These are phyloP conservation scores for Epichloe scottii DNA, from an alignment of 2,329 filamentous ascomycete species.

Conservation along the genomic window DNA sequence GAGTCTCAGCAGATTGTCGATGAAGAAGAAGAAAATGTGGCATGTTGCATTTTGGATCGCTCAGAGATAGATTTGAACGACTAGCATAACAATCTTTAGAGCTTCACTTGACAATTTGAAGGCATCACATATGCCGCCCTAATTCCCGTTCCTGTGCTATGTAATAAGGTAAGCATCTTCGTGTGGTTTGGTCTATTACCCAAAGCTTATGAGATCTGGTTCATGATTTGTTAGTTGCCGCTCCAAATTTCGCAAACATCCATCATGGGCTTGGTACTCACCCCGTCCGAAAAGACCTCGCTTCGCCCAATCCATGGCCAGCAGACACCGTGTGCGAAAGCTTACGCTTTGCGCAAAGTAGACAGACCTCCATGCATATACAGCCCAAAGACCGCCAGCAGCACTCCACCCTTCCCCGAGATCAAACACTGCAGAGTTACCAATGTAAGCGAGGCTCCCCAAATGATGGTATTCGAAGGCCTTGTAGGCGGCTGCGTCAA, in stretches of 20 bases:
- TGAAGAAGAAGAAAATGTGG: too few relatives aligned
- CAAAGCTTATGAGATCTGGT: slow-evolving; percentile 41
- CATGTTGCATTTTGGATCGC: too few relatives aligned
- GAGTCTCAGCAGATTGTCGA: not conserved
- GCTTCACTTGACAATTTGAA: too few relatives aligned
- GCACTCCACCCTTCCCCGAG: slow-evolving; percentile 64
- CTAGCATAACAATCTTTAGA: too few relatives aligned
- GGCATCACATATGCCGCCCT: not conserved
- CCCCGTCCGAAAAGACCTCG: slow-evolving; percentile 88
- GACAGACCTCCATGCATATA: slow-evolving; percentile 90
- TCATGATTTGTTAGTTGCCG: not conserved
- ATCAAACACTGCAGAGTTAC: slow-evolving; percentile 93
- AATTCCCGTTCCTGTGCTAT: not conserved
- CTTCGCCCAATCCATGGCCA: slow-evolving; percentile 99
- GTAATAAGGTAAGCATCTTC: not conserved
- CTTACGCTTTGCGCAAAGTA: slow-evolving; percentile 98
- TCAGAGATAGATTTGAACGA: too few relatives aligned
- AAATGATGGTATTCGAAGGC: slow-evolving; percentile 91
- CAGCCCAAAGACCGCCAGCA: slow-evolving; percentile 75
- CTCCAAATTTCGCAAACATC: not conserved
- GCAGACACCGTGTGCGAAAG: slow-evolving; percentile 70
- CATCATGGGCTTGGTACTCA: slow-evolving; percentile 32
- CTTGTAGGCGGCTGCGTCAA: slow-evolving; percentile 86
- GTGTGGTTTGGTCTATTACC: slow-evolving; percentile 8
- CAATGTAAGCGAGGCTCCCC: slow-evolving; percentile 85